Evolutionary conservation across 768 basidiomycete species (phyloP), one percentile per base, ranked within the genome.

Genomic region (Lactarius hatsudake): DNA sequence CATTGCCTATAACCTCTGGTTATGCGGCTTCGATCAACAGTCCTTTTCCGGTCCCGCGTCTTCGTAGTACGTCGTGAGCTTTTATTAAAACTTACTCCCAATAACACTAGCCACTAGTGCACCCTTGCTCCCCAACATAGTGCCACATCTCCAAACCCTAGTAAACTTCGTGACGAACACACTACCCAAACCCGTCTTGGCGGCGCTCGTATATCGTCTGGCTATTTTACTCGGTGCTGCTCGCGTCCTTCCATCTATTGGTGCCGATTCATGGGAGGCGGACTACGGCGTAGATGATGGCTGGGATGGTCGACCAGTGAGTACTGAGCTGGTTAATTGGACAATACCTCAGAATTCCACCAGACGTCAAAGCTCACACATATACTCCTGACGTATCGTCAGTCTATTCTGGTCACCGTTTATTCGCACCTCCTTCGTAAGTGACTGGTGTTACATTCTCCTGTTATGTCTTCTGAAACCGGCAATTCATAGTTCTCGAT

Each of bases 1-100:
- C 75, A 84, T 97, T 51, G 92, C 93, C 7, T 94, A 93, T 76
- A 93, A 93, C 70, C 84, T 95, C 40, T 95, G 94, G 94, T 81
- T 94, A 40, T 93, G 92, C 73, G 91, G 91, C 20, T 88, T 90
- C 71, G 89, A 91, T 75, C 84, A 86, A 70, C 84, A 85, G 62
- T 86, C 89, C 0, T 87, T 88, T 70, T 86, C 86, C 32, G 87
- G 90, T 73, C 85, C 88, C 12, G 86, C 87, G 42, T 89, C 88
- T 13, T 87, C 89, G 60, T 92, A 93, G 91, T 93, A 76, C 60
- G 88, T 82, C 17, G 10, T n/a, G 53, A 36, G 55, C 53, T 56
- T 57, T 30, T 45, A 60, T 58, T 64, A 66, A 58, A 9, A 26
- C 38, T 5, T 48, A n/a, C 36, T 4, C 32, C 10, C 26, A 53